A percentile compares a stretch with the other conserved stretches of the same genome.
These are phyloP conservation scores for Bretschneidera sinensis DNA, from an alignment of 345 rosid genomes.

Conservation along the genomic window DNA sequence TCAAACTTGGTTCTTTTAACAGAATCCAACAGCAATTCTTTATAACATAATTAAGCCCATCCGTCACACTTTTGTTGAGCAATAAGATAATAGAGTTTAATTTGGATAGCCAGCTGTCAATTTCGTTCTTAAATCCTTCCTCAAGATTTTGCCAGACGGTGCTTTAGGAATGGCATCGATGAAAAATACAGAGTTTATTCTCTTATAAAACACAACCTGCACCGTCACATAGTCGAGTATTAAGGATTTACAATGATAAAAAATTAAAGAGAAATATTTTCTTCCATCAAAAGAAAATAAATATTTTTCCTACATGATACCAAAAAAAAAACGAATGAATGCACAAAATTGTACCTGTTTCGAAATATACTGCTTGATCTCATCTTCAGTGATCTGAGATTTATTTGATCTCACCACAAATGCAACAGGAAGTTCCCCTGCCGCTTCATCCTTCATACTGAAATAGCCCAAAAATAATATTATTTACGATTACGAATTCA, in stretches of 20 bases:
- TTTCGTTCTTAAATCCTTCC: constrained; percentile 59
- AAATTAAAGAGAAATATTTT: not conserved
- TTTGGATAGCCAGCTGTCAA: constrained; percentile 28
- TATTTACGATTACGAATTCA: not conserved
- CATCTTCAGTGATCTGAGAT: constrained; percentile 50
- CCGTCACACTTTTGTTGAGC: too few relatives aligned
- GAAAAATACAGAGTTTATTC: constrained; percentile 49
- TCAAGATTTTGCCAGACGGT: constrained; percentile 66
- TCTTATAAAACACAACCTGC: constrained; percentile 70
- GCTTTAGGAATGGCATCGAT: constrained; percentile 62
- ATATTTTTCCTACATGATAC: too few relatives aligned
- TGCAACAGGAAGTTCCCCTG: constrained; percentile 73
- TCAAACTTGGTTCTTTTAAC: too few relatives aligned
- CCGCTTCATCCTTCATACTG: constrained; percentile 67
- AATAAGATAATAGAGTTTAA: too few relatives aligned
- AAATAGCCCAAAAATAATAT: not conserved
- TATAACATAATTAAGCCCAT: too few relatives aligned
- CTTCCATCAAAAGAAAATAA: not conserved
- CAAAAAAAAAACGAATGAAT: too few relatives aligned
- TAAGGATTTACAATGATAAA: not conserved
- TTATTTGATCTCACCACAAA: constrained; percentile 53
- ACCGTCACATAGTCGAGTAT: not conserved
- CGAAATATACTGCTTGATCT: constrained; percentile 54
- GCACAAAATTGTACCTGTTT: constrained; percentile 41
- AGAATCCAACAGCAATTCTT: too few relatives aligned